Conservation (phyloP, 2,329 filamentous ascomycete genomes). For the Neopestalotiopsis rosae region DNA sequence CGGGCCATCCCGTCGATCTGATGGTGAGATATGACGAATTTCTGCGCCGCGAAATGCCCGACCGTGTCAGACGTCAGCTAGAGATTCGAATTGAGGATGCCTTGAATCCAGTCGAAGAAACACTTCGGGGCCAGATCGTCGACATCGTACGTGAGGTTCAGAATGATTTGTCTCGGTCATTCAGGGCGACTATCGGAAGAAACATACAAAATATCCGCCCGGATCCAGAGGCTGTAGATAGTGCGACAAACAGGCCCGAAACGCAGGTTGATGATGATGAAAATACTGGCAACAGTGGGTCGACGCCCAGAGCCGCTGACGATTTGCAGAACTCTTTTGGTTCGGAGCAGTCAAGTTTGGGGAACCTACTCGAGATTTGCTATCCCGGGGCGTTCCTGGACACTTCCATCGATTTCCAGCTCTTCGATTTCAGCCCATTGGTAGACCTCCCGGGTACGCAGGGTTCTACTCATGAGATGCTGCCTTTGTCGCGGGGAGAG, state of each 20-base stretch:
- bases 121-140: constrained; percentile 20
- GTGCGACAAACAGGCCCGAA: too few species aligned
- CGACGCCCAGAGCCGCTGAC: too few species aligned
- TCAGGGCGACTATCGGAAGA: not conserved
- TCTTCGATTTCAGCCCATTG: not conserved
- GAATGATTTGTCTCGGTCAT: constrained; percentile 17
- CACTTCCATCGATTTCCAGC: not conserved
- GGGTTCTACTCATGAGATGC: too few species aligned
- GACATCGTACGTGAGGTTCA: constrained; percentile 26
- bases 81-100: constrained; percentile 21
- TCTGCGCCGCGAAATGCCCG: constrained; percentile 21
- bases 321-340: too few species aligned
- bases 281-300: too few species aligned
- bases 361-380: too few species aligned
- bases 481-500: too few species aligned
- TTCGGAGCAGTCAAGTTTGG: not conserved
- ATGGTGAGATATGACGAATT: constrained; percentile 22
- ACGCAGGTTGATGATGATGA: too few species aligned
- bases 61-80: constrained; percentile 20
- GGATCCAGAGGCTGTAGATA: too few species aligned
- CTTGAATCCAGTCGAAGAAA: constrained; percentile 23
- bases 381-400: too few species aligned
- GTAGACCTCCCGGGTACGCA: too few species aligned
- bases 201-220: too few species aligned
- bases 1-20: not conserved